Percentiles rank a stretch among this genome's conserved stretches.
Evolutionary conservation across 1,284 basidiomycete genomes (phyloP).

Genomic region (Inonotus hispidus): DNA sequence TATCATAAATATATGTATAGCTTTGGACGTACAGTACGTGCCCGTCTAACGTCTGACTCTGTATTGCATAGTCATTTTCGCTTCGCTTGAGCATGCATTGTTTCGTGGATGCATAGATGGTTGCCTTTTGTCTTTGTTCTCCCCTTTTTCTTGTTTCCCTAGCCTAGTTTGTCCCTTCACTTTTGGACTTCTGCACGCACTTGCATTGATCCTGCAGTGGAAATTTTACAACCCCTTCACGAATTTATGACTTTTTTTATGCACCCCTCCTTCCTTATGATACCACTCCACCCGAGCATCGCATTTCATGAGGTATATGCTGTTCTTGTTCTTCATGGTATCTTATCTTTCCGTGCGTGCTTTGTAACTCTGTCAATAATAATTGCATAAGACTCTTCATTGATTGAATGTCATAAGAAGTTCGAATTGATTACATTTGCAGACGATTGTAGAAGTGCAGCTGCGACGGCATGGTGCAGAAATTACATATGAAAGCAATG

Average conservation of each 20-base stretch:
- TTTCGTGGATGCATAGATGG: slow-evolving; percentile 1
- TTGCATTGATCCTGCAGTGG: not conserved
- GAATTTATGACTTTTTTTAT: not conserved
- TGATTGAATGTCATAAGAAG: not conserved
- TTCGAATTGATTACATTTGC: not conserved
- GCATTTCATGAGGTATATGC: not conserved
- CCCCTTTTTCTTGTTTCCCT: not conserved
- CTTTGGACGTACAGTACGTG: too few relatives aligned
- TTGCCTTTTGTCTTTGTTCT: not conserved
- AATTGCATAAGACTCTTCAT: not conserved
- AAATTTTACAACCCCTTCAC: not conserved
- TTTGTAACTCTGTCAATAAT: not conserved
- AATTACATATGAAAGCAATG: not conserved
- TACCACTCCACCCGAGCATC: not conserved
- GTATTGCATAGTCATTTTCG: not conserved
- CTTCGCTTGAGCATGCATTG: not conserved
- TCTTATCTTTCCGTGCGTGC: not conserved
- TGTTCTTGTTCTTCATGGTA: not conserved
- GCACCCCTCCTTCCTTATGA: not conserved
- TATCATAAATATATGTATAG: too few relatives aligned
- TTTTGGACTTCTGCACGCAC: not conserved
- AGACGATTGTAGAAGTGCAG: not conserved
- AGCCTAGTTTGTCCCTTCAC: not conserved
- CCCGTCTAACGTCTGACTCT: not conserved
- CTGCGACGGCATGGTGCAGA: not conserved